Evolutionary conservation across 164 flowering plant genomes (phyloP).

Genomic region (Dillenia turbinata): DNA sequence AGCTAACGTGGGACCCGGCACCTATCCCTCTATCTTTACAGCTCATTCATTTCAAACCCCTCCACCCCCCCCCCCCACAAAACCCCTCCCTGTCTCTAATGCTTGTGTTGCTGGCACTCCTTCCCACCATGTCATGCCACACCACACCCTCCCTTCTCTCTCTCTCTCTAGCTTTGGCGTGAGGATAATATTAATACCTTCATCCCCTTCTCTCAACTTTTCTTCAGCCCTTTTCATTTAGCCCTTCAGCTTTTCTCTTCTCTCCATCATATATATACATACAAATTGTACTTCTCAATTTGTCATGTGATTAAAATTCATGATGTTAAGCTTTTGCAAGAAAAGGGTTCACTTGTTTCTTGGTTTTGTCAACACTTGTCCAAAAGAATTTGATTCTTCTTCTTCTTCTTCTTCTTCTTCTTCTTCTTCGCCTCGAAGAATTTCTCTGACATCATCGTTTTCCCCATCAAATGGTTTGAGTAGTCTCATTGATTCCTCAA

Average conservation of each 20-base stretch:
- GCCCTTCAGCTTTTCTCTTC: background rate
- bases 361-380: background rate
- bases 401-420: no score
- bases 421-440: background rate
- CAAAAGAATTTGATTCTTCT: no score
- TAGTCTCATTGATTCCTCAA: background rate
- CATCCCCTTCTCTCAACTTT: conserved; percentile 15
- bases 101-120: no score
- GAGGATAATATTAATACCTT: conserved; percentile 36
- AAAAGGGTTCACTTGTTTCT: conserved; percentile 30
- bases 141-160: background rate
- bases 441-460: background rate
- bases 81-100: conserved; percentile 7
- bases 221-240: background rate
- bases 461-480: background rate
- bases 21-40: conserved; percentile 26
- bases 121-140: no score
- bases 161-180: conserved; percentile 17
- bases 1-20: conserved; percentile 30
- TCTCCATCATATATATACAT: background rate
- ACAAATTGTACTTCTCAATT: no score
- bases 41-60: conserved; percentile 18
- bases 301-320: background rate
- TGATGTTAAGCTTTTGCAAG: conserved; percentile 29
- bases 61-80: background rate